phyloP scores from a whole-genome alignment of 2,329 filamentous ascomycete species.

The Trichoderma gracile region DNA sequence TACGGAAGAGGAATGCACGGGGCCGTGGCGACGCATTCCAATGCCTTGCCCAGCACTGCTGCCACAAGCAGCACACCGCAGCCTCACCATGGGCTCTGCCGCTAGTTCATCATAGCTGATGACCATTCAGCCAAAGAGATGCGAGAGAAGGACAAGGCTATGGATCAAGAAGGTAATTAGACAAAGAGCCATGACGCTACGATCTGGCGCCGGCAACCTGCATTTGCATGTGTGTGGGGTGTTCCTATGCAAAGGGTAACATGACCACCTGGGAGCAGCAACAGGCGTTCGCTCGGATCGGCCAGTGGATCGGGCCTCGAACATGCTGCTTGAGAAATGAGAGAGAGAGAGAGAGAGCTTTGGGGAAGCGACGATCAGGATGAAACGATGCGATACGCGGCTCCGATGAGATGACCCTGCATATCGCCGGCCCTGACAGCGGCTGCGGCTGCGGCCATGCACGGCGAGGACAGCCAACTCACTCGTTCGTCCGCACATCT shows the following conservation, averaged over 20 bases:
- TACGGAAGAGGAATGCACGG: constrained; percentile 34
- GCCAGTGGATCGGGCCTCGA: background rate
- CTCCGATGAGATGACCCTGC: constrained; percentile 13
- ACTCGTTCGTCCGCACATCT: background rate
- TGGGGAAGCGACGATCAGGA: background rate
- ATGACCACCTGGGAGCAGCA: constrained; percentile 15
- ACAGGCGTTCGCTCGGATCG: constrained; percentile 10
- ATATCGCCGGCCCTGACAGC: constrained; percentile 13
- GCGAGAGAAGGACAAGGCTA: background rate
- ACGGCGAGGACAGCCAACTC: background rate
- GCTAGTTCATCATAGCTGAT: constrained; percentile 9
- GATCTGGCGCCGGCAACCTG: background rate
- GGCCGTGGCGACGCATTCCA: constrained; percentile 37
- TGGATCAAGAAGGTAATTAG: constrained; percentile 10
- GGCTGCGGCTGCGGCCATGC: background rate
- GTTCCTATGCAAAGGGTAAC: constrained; percentile 6
- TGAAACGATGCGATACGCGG: constrained; percentile 20
- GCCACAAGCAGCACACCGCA: constrained; percentile 4
- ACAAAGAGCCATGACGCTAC: constrained; percentile 25
- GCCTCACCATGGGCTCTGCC: constrained; percentile 11
- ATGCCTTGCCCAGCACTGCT: constrained; percentile 17
- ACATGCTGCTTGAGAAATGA: background rate
- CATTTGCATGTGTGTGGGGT: constrained; percentile 7
- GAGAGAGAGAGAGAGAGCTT: background rate
- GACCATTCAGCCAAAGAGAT: background rate